phyloP scores from a whole-genome alignment of 257 asterid species.

The Salvia rosmarinus region DNA sequence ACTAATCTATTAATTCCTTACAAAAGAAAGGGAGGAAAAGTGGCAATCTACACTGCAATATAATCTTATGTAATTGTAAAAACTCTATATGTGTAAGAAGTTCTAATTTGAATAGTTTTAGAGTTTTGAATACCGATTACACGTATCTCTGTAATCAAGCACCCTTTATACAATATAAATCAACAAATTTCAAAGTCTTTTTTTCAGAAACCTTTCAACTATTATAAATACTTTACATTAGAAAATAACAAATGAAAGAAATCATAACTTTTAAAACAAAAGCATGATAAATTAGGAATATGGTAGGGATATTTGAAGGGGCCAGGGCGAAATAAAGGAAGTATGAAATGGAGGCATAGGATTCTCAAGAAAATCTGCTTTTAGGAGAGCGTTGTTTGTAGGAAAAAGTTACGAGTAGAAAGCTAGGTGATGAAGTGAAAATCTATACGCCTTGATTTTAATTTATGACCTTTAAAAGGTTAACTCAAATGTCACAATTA shows the following conservation, averaged over 20 bases:
- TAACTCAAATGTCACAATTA: constrained; percentile 47
- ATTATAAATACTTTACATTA: neutral
- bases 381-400: constrained; percentile 58
- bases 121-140: neutral
- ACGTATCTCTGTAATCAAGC: too few relatives aligned
- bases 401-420: constrained; percentile 40
- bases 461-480: constrained; percentile 51
- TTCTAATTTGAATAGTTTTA: neutral
- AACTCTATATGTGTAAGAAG: neutral
- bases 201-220: neutral
- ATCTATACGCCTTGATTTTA: constrained; percentile 33
- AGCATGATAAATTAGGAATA: neutral
- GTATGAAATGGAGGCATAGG: constrained; percentile 59
- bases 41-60: too few relatives aligned
- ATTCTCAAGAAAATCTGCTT: constrained; percentile 54
- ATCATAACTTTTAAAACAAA: neutral
- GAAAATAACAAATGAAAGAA: neutral
- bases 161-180: too few relatives aligned
- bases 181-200: neutral
- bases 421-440: constrained; percentile 40
- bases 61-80: too few relatives aligned
- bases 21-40: too few relatives aligned
- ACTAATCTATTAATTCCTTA: too few relatives aligned
- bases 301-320: constrained; percentile 13
- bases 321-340: constrained; percentile 1